Base-by-base conservation (phyloP, 345 rosid species). In the Raphanus sativus region DNA sequence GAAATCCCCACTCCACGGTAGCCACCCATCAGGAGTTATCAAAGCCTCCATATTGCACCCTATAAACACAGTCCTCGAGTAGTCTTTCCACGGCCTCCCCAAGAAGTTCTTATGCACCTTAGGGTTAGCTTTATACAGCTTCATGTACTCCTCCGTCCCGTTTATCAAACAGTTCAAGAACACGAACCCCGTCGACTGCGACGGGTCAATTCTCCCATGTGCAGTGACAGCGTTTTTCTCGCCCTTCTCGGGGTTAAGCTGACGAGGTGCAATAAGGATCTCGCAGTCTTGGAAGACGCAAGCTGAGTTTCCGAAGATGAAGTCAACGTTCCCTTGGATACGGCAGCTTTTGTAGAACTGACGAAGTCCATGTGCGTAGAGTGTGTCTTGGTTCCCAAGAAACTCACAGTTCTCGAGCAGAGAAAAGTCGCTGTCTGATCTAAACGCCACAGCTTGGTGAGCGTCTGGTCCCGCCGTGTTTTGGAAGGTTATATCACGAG, bases 1-100 rank as follows among this genome's bases (percentile, higher is more conserved):
- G 1, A 88, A 86, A 40, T 84, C 97, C 9, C 89, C 96, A n/a
- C 64, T 77, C 86, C 91, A 95, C 0, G 93, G 98, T 85, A 91
- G 17, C 98, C 98, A 95, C 4, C 99, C 99, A 3, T 81, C 75
- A 63, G 90, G 86, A 10, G 65, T 52, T 16, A 95, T 21, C 30
- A 95, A 87, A 70, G 80, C 84, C 77, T 84, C 91, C 67, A 95
- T 24, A 33, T 62, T 73, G 26, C 92, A 92, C 0, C 81, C 72
- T 36, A 92, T 78, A 74, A 86, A 95, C 8, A 89, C 94, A 3
- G 91, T 86, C 81, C 99, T 87, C 0, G 98, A 88, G 74, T 71
- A 95, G 67, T 95, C 98, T 84, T 95, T 95, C 99, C 99, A 95
- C 1, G 99, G 98, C 84, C 98, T 80, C 30, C 98, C 98, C 77